A percentile compares a stretch with the other conserved stretches of the same genome.
phyloP scores from a whole-genome alignment of 2,329 filamentous ascomycete genomes.

The Coniella vitis region DNA sequence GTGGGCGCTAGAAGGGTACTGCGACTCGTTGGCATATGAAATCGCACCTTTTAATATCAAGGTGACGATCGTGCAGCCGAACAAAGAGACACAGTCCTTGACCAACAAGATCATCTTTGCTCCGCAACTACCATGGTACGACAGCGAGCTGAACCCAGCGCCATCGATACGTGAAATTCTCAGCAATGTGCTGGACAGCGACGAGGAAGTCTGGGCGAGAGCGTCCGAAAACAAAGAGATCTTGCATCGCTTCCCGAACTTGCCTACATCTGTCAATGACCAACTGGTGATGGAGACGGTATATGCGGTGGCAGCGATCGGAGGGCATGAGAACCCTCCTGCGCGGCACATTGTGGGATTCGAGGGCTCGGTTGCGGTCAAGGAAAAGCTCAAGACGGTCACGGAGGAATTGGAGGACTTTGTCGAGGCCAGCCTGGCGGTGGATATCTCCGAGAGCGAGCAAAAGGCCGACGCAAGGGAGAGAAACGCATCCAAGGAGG shows the following conservation, averaged over 20 bases:
- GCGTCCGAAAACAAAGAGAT: conserved; percentile 36
- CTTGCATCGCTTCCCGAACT: conserved; percentile 64
- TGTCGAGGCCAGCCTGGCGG: conserved; percentile 78
- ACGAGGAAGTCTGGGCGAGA: conserved; percentile 53
- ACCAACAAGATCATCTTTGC: conserved; percentile 83
- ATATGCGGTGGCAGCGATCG: conserved; percentile 83
- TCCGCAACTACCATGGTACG: conserved; percentile 62
- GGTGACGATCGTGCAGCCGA: conserved; percentile 90
- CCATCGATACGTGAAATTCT: conserved; percentile 81
- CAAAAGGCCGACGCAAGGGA: conserved; percentile 45
- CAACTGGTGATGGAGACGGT: conserved; percentile 81
- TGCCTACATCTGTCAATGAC: conserved; percentile 63
- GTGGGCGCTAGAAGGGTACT: conserved; percentile 94
- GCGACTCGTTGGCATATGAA: conserved; percentile 91
- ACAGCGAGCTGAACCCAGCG: conserved; percentile 63
- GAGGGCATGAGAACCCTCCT: conserved; percentile 91
- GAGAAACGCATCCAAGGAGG: conserved; percentile 22
- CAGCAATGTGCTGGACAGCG: conserved; percentile 67
- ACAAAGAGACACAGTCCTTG: conserved; percentile 82
- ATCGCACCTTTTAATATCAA: conserved; percentile 96
- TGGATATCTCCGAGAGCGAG: conserved; percentile 64
- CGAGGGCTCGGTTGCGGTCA: conserved; percentile 80
- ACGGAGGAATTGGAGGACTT: conserved; percentile 97
- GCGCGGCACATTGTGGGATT: conserved; percentile 88
- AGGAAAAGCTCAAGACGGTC: conserved; percentile 93